Base-by-base conservation (phyloP, 202 grass and related monocot genomes). In the Tripidium arundinaceum region DNA sequence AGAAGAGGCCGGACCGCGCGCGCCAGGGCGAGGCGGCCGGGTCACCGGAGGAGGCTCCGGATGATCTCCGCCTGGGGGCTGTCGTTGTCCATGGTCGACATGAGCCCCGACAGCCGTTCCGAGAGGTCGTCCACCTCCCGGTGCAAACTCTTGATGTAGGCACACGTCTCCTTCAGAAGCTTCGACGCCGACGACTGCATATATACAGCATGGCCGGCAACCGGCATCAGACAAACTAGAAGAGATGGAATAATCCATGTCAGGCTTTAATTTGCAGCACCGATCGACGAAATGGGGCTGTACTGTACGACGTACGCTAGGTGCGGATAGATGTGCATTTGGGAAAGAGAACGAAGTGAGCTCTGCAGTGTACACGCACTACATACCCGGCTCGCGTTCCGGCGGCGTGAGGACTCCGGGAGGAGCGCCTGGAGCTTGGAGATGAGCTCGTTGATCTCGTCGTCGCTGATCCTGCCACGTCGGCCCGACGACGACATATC, bases 161-260 rank as follows among this genome's bases (percentile, higher is more conserved):
- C 87, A 77, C 94, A 97, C 39, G 94, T 97, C 80, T 97, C 94
- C 83, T 97, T 97, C 58, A 97, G 84, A 21, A 97, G 82, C 89
- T 97, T 94, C 77, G 91, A 45, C 75, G 94, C 91, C 76, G 94
- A 93, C 71, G 79, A 92, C 91, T 93, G 87, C 76, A 67, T 12
- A 21, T 3, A 40, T 42, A 4, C 27, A 69, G 15, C 52, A 77
- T n/a, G 34, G 83, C 26, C 68, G 41, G 28, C n/a, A 57, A 57
- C 29, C 42, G 15, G 28, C 57, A 60, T 57, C 38, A 76, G 85
- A 46, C 78, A 76, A 74, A 24, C 52, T n/a, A 36, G 34, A 66
- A 69, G 9, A 65, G 15, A 41, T 1, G 10, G 27, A 5, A n/a
- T 18, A 61, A 43, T 26, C 22, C 24, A 25, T 47, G 69, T 74